Evolutionary conservation across 768 basidiomycete genomes (phyloP), one percentile per base, ranked within the genome.

Genomic region (Psilocybe azurescens): DNA sequence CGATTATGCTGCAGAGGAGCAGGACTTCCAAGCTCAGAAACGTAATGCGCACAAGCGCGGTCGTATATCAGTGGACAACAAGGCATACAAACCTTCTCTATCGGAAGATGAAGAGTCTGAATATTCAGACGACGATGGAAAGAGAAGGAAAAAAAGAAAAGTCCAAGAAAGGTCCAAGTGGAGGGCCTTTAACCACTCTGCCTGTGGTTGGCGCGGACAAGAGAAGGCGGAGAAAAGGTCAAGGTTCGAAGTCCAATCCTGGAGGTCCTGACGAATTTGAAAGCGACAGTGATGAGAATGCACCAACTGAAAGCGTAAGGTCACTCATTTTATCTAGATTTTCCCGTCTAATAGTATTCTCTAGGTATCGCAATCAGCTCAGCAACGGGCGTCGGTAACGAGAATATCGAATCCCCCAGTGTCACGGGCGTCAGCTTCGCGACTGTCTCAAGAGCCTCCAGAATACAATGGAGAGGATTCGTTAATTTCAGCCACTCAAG

Each of bases 1-100:
- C 72, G 91, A 91, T 73, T 95, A 94, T 69, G 83, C 85, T 8
- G 86, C 82, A 5, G 92, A 95, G 70, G 91, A 95, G 69, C 80
- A 82, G 28, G 86, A 89, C 29, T 89, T 79, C 65, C 81, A 86
- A 29, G 73, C 67, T 59, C 77, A 67, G 71, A 75, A 73, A 74
- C 75, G 70, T 62, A 69, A 73, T 53, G 63, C 72, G 1, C 62
- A 58, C 9, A 84, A 80, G 70, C 84, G 86, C 28, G 82, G 81
- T 66, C 85, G 88, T 33, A 91, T 93, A 63, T 90, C 89, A 0
- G 69, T 78, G 24, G 93, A 94, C 72, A 93, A 94, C 75, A 91
- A 90, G 72, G 93, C 93, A 0, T 95, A 94, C 68, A 83, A 83
- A 56, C 93, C 93, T 18, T 75, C 86, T 1, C 72, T 73, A 58